These are phyloP conservation scores for Malassezia globosa DNA, from an alignment of 1,284 basidiomycete species.

Conservation along the genomic window DNA sequence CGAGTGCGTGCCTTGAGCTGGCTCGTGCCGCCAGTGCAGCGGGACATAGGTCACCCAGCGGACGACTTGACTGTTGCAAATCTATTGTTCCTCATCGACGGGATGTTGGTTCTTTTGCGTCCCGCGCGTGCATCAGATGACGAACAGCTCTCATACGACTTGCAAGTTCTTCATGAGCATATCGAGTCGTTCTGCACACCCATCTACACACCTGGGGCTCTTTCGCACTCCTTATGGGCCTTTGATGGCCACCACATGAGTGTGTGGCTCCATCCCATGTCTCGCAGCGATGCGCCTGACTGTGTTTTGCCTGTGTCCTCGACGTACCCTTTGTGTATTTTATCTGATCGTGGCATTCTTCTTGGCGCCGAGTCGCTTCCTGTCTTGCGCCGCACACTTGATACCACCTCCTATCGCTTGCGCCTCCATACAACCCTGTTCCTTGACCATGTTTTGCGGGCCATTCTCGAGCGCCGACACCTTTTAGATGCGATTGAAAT, in stretches of 20 bases:
- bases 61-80: constrained; percentile 88
- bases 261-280: constrained; percentile 88
- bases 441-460: constrained; percentile 77
- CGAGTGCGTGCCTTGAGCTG: constrained; percentile 86
- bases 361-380: constrained; percentile 87
- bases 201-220: constrained; percentile 72
- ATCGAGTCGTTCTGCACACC: constrained; percentile 99
- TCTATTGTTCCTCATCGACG: constrained; percentile 89
- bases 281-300: constrained; percentile 63
- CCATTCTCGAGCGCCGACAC: constrained; percentile 56
- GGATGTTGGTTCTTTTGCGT: constrained; percentile 71
- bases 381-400: constrained; percentile 62
- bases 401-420: constrained; percentile 85
- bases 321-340: constrained; percentile 74
- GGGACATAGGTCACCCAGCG: constrained; percentile 82
- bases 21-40: constrained; percentile 88
- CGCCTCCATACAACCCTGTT: constrained; percentile 89
- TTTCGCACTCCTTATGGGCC: constrained; percentile 95
- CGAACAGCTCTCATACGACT: constrained; percentile 81
- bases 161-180: constrained; percentile 87
- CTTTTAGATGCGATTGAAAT: constrained; percentile 60
- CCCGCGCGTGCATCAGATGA: constrained; percentile 46
- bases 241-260: constrained; percentile 81
- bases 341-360: constrained; percentile 97
- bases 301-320: constrained; percentile 63